phyloP scores from a whole-genome alignment of 2,329 filamentous ascomycete genomes.

The Clarireedia paspali region DNA sequence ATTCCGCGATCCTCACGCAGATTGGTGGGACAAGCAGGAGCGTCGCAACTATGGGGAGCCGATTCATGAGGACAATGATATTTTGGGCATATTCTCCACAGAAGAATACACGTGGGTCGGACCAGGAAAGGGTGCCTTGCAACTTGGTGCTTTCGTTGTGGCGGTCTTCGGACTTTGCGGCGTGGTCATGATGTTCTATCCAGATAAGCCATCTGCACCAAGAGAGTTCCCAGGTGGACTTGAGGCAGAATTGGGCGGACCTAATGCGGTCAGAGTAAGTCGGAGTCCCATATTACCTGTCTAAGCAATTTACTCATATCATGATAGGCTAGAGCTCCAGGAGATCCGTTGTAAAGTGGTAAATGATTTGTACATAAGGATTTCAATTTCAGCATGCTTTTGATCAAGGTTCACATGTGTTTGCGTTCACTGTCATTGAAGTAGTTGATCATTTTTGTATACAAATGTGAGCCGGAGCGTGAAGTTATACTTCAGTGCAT shows the following conservation, averaged over 20 bases:
- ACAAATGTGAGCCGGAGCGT: neutral
- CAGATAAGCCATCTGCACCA: conserved; percentile 62
- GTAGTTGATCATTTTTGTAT: neutral
- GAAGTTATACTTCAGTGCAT: too few species aligned
- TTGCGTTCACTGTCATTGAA: neutral
- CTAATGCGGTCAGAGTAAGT: conserved; percentile 59
- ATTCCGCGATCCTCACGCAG: conserved; percentile 84
- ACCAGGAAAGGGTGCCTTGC: conserved; percentile 59
- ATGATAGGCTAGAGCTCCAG: conserved; percentile 44
- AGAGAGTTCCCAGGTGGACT: conserved; percentile 66
- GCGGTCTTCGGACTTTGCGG: conserved; percentile 58
- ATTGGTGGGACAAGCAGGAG: conserved; percentile 98
- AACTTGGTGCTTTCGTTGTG: conserved; percentile 61
- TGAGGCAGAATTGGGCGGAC: conserved; percentile 66
- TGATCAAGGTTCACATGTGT: neutral
- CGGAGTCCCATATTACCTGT: neutral
- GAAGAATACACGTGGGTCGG: conserved; percentile 81
- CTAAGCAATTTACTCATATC: conserved; percentile 12
- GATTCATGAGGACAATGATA: conserved; percentile 92
- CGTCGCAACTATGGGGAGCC: conserved; percentile 95
- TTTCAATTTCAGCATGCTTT: conserved; percentile 6
- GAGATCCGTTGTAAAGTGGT: conserved; percentile 35
- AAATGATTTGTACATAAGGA: conserved; percentile 29
- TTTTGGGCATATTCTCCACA: conserved; percentile 80
- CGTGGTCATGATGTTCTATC: conserved; percentile 60